These are phyloP conservation scores for Sugiyamaella novakii DNA, from an alignment of 1,139 yeast genomes.

Conservation along the genomic window DNA sequence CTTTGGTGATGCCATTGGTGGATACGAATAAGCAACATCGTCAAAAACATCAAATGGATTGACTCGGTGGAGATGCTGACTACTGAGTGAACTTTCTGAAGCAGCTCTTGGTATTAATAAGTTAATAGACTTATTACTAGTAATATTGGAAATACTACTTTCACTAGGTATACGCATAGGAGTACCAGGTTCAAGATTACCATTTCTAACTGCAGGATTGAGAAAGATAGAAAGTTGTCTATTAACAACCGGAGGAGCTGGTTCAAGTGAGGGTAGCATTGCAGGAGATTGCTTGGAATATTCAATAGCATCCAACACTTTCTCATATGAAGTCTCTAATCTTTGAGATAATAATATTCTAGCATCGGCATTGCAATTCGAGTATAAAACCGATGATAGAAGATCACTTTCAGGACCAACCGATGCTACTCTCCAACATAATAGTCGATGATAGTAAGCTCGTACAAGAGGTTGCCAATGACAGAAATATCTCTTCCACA, in stretches of 20 bases:
- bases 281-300: slow-evolving; percentile 22
- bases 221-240: slow-evolving; percentile 49
- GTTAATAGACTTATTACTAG: slow-evolving; percentile 8
- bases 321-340: slow-evolving; percentile 31
- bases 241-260: slow-evolving; percentile 55
- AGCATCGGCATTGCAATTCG: slow-evolving; percentile 39
- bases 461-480: slow-evolving; percentile 84
- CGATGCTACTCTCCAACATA: slow-evolving; percentile 68
- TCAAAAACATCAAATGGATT: slow-evolving; percentile 75
- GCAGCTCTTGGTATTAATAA: slow-evolving; percentile 8
- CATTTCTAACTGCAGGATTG: slow-evolving; percentile 40
- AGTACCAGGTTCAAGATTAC: slow-evolving; percentile 3
- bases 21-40: slow-evolving; percentile 66
- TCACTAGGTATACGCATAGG: slow-evolving; percentile 19
- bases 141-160: slow-evolving; percentile 11
- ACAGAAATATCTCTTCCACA: slow-evolving; percentile 61
- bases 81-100: slow-evolving; percentile 13
- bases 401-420: slow-evolving; percentile 38
- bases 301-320: slow-evolving; percentile 31
- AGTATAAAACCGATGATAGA: slow-evolving; percentile 35
- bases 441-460: slow-evolving; percentile 63
- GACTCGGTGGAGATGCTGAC: slow-evolving; percentile 29
- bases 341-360: slow-evolving; percentile 34
- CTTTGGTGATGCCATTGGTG: slow-evolving; percentile 29
- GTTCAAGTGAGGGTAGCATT: slow-evolving; percentile 39